Conservation (phyloP, 2,329 filamentous ascomycete genomes). For the Westerdykella aurantiaca region DNA sequence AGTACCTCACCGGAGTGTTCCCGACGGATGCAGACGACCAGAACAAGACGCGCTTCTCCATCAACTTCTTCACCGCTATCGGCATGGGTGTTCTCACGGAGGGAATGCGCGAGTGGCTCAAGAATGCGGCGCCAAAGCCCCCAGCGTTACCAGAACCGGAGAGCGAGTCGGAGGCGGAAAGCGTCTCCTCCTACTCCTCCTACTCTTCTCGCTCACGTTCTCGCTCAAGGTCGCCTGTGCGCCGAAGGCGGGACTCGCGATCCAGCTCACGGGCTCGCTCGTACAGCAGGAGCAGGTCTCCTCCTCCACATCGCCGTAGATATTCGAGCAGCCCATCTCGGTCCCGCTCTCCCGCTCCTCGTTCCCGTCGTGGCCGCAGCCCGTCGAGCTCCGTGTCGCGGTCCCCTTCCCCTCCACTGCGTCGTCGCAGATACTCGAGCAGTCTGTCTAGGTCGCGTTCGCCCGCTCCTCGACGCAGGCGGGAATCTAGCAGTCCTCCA, state of each 20-base stretch:
- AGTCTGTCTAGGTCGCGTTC: slow-evolving; percentile 3
- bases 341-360: slow-evolving; percentile 6
- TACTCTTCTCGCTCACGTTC: slow-evolving; percentile 23
- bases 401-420: slow-evolving; percentile 40
- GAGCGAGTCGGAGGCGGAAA: slow-evolving; percentile 30
- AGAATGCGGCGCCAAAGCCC: slow-evolving; percentile 77
- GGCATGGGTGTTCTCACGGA: slow-evolving; percentile 93
- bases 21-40: slow-evolving; percentile 73
- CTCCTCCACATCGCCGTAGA: slow-evolving; percentile 4
- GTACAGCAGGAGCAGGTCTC: slow-evolving; percentile 26
- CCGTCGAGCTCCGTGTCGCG: slow-evolving; percentile 44
- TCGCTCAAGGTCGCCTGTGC: slow-evolving; percentile 10
- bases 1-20: slow-evolving; percentile 80
- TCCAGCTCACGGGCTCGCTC: slow-evolving; percentile 22
- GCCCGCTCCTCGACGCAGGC: slow-evolving; percentile 3
- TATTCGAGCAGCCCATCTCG: slow-evolving; percentile 2
- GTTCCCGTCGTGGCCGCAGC: slow-evolving; percentile 1
- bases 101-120: slow-evolving; percentile 84
- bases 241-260: slow-evolving; percentile 12
- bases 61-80: slow-evolving; percentile 99
- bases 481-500: slow-evolving; percentile 9
- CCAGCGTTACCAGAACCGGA: slow-evolving; percentile 47
- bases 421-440: slow-evolving; percentile 28
- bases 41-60: slow-evolving; percentile 88
- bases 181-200: slow-evolving; percentile 30